Base-by-base conservation (phyloP, 2,329 filamentous ascomycete genomes). In the Colletotrichum sp. region DNA sequence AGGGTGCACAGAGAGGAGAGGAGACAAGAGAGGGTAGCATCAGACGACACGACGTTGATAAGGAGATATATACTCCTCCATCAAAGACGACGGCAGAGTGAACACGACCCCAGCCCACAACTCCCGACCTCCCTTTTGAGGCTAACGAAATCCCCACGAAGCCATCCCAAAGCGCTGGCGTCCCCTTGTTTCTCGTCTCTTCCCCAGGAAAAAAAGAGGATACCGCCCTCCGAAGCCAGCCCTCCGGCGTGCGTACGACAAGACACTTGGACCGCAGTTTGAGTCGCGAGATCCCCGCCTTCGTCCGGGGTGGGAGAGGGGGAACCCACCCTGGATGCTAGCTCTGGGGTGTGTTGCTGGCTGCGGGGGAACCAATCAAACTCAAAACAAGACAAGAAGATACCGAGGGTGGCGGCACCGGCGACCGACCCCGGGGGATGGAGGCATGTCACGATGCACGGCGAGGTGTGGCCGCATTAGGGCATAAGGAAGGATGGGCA, bases 361-460 rank as follows among this genome's bases (percentile, higher is more conserved):
- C 64, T 76, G 73, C 70, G 73, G 73, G 73, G 73, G 70, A 34
- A 26, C 70, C 70, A 76, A 73, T 76, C 70, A 76, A 69, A 69
- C 57, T 30, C 57, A 36, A 65, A 76, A 69, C 26, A 73, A 36
- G 64, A 69, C 63, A 49, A 49, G 70, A 65, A 59, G 70, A 76
- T 76, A 65, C 73, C 73, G 70, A 76, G 73, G 73, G 73, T 76
- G 73, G 73, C 73, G 73, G 73, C 34, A 18, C 49, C 24, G 30
- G 26, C 52, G 44, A 32, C 57, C 44, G 16, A 52, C 21, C 49
- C 44, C 44, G n/a, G 44, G 10, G 44, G 44, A 73, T 52, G 52
- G 32, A 69, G 52, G 16, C 63, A 44, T 69, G 63, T 60, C 34
- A 30, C 66, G 57, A 69, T 44, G 60, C 34, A 68, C 57, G 55